phyloP scores from a whole-genome alignment of 257 asterid species.

The Leptodermis oblonga region DNA sequence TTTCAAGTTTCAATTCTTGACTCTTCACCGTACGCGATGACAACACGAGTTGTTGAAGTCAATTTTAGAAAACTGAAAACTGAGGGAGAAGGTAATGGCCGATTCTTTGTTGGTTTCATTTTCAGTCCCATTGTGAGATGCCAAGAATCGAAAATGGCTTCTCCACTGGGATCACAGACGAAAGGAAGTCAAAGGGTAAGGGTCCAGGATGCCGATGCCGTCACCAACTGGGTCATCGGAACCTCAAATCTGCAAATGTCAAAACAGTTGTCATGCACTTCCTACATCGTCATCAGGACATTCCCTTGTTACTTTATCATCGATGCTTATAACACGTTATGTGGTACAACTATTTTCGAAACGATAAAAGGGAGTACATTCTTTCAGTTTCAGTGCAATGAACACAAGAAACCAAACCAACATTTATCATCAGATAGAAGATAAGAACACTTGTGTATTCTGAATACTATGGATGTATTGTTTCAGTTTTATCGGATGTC shows the following conservation, averaged over 20 bases:
- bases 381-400: neutral
- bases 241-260: neutral
- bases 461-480: too few species aligned
- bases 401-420: too few species aligned
- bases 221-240: neutral
- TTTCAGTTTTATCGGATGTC: too few species aligned
- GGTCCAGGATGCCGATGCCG: neutral
- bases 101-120: neutral
- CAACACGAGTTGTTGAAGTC: too few species aligned
- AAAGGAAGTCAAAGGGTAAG: neutral
- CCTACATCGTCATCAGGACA: neutral
- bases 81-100: neutral
- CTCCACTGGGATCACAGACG: neutral
- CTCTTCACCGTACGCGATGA: too few species aligned
- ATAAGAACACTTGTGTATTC: too few species aligned
- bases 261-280: slow-evolving; percentile 6
- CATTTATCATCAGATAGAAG: too few species aligned
- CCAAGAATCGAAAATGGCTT: slow-evolving; percentile 11
- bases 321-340: too few species aligned
- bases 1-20: too few species aligned
- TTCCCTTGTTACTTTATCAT: too few species aligned
- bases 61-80: too few species aligned
- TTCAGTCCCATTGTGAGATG: neutral
- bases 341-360: too few species aligned
- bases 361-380: neutral